Conservation (phyloP, 345 rosid genomes). For the Citrus maxima region DNA sequence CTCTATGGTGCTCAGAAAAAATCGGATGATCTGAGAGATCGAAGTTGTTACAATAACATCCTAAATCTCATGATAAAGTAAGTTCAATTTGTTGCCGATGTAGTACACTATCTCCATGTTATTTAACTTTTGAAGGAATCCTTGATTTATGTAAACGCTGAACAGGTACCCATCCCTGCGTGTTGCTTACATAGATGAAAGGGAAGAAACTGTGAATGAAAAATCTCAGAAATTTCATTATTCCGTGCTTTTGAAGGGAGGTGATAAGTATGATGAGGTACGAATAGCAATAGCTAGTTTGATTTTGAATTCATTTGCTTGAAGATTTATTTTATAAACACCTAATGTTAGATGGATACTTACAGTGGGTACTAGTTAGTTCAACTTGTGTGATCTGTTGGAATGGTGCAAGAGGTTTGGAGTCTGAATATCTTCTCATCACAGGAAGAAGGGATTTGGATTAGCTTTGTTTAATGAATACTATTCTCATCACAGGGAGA, state of each 20-base stretch:
- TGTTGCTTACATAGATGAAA: conserved; percentile 87
- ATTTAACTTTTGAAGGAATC: conserved; percentile 5
- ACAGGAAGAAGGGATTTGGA: neutral
- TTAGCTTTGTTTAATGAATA: neutral
- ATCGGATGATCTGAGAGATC: conserved; percentile 47
- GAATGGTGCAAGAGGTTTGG: neutral
- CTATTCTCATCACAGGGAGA: neutral
- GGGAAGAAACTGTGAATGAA: conserved; percentile 61
- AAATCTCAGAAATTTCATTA: conserved; percentile 55
- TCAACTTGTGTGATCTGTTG: neutral
- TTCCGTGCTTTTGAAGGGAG: conserved; percentile 94
- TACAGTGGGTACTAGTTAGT: neutral
- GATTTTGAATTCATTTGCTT: neutral
- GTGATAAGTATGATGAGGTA: conserved; percentile 77
- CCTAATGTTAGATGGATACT: neutral
- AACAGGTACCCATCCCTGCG: conserved; percentile 87
- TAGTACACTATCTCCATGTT: conserved; percentile 4
- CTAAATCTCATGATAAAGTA: conserved; percentile 86
- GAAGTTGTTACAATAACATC: conserved; percentile 72
- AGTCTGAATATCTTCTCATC: neutral
- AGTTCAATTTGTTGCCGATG: conserved; percentile 39
- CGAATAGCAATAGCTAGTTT: conserved; percentile 8
- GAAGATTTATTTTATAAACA: neutral
- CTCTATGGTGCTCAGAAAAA: conserved; percentile 82
- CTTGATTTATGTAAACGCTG: conserved; percentile 11